phyloP scores from a whole-genome alignment of 768 basidiomycete genomes.

The Lactifluus piperatus region DNA sequence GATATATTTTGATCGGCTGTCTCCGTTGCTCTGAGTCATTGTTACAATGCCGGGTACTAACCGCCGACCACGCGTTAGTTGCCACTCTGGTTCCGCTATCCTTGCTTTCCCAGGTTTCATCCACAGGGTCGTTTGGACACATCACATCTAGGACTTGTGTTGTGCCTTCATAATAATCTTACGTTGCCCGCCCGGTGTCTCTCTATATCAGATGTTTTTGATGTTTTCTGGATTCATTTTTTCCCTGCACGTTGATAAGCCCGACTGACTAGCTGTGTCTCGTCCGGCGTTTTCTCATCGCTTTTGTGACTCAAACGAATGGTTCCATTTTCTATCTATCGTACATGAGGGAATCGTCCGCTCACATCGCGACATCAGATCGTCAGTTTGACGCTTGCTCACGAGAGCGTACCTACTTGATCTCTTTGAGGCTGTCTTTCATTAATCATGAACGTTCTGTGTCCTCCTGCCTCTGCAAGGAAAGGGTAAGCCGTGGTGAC shows the following conservation, averaged over 20 bases:
- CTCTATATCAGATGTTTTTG: constrained; percentile 3
- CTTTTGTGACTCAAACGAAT: neutral
- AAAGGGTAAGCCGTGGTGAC: constrained; percentile 3
- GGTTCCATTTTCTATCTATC: constrained; percentile 18
- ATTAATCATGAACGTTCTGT: neutral
- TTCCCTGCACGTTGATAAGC: neutral
- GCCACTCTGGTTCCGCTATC: neutral
- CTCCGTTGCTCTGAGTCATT: constrained; percentile 7
- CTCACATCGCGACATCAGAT: constrained; percentile 11
- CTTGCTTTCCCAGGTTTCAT: neutral
- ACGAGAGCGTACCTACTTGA: neutral
- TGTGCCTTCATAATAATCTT: constrained; percentile 1
- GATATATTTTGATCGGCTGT: constrained; percentile 1
- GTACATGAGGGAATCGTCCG: constrained; percentile 9
- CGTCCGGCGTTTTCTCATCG: neutral
- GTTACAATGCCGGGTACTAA: neutral
- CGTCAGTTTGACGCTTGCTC: neutral
- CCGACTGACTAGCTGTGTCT: neutral
- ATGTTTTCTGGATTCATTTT: constrained; percentile 6
- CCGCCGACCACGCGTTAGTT: neutral
- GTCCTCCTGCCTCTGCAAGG: neutral
- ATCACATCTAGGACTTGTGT: neutral
- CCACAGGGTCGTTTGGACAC: neutral
- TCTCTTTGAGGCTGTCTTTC: neutral
- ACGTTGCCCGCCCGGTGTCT: neutral